Conservation (phyloP, 2,329 filamentous ascomycete species). For the Penicillium rolfsii region DNA sequence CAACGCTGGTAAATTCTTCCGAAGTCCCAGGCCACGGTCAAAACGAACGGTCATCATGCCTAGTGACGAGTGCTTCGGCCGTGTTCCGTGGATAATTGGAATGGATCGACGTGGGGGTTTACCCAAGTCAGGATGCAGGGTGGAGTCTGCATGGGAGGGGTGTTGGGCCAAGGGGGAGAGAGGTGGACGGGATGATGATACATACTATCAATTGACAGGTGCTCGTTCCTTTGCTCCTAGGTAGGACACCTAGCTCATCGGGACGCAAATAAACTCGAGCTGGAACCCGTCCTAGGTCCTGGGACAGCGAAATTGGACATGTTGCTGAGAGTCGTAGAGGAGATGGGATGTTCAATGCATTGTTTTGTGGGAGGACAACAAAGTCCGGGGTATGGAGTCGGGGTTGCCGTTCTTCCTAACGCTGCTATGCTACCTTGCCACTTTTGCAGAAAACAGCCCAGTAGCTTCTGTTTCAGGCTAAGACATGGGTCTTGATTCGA, state of each 20-base stretch:
- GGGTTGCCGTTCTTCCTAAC: neutral
- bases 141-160: slow-evolving; percentile 6
- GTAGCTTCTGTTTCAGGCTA: neutral
- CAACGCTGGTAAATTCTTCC: neutral
- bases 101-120: slow-evolving; percentile 18
- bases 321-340: neutral
- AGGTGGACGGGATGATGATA: neutral
- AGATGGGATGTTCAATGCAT: neutral
- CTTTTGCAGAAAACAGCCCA: neutral
- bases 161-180: neutral
- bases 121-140: neutral
- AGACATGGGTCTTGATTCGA: neutral
- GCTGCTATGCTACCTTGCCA: neutral
- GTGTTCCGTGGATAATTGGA: slow-evolving; percentile 13
- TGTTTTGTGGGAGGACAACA: neutral
- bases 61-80: slow-evolving; percentile 1
- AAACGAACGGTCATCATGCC: neutral
- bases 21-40: neutral
- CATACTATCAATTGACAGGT: neutral
- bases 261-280: too few relatives aligned
- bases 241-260: too few relatives aligned
- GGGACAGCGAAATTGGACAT: neutral
- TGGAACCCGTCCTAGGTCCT: neutral
- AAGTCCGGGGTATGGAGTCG: neutral
- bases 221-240: neutral